phyloP scores from a whole-genome alignment of 2,329 filamentous ascomycete genomes.

The Paecilomyces fulvus region DNA sequence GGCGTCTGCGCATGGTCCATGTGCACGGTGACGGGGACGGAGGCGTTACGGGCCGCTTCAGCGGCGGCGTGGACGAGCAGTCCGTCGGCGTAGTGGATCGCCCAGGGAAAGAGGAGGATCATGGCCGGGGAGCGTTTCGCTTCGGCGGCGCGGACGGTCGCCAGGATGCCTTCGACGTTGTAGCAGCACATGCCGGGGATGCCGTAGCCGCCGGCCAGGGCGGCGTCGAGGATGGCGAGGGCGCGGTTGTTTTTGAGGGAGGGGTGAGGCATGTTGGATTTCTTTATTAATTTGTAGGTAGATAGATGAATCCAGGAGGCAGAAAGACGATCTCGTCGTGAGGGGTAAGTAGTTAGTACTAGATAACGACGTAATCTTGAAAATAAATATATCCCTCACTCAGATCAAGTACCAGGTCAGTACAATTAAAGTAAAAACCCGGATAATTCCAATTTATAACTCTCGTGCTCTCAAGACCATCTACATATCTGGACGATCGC shows the following conservation, averaged over 20 bases:
- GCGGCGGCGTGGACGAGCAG: conserved; percentile 49
- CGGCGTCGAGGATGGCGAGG: conserved; percentile 50
- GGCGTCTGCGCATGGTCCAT: conserved; percentile 60
- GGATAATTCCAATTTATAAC: not conserved
- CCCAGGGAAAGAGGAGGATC: conserved; percentile 68
- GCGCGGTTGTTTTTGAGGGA: conserved; percentile 42
- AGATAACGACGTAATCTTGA: not conserved
- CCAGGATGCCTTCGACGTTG: conserved; percentile 63
- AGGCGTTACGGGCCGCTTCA: conserved; percentile 47
- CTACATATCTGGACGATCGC: not conserved
- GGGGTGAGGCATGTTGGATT: conserved; percentile 26
- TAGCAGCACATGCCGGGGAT: conserved; percentile 57
- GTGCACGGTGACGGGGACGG: conserved; percentile 54
- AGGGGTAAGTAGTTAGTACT: not conserved
- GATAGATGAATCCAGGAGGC: not conserved
- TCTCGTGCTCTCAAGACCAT: not conserved
- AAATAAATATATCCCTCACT: not conserved
- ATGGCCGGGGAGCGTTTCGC: conserved; percentile 58
- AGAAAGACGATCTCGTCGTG: not conserved
- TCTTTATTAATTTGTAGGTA: not conserved
- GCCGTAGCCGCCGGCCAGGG: conserved; percentile 48
- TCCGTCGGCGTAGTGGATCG: conserved; percentile 55
- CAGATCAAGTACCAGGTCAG: too few relatives aligned
- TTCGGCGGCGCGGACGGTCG: conserved; percentile 61
- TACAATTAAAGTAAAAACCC: not conserved